phyloP scores from a whole-genome alignment of 1,139 yeast genomes.

The Suhomyces taliae region DNA sequence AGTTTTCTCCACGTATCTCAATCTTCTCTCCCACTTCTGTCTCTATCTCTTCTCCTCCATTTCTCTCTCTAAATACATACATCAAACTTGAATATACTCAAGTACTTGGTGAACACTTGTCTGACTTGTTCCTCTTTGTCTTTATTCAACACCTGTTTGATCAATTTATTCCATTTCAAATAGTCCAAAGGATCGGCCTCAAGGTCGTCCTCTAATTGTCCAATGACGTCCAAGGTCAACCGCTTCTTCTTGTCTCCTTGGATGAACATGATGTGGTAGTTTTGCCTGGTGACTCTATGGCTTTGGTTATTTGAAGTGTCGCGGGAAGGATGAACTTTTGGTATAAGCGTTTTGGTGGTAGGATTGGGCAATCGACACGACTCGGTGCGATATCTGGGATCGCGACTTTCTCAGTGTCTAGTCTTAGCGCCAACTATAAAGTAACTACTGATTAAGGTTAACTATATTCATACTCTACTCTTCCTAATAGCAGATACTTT shows the following conservation, averaged over 20 bases:
- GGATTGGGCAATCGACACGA: not conserved
- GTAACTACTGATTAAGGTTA: no score
- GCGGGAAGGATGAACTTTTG: no score
- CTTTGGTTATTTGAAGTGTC: no score
- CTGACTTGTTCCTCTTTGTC: conserved; percentile 67
- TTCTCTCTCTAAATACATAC: conserved; percentile 20
- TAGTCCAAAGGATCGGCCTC: conserved; percentile 59
- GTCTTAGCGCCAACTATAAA: not conserved
- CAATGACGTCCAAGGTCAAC: conserved; percentile 48
- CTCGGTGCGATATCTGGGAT: not conserved
- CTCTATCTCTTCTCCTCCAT: not conserved
- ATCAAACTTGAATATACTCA: conserved; percentile 62
- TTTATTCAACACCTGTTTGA: conserved; percentile 53
- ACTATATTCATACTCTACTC: no score
- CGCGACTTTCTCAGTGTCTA: not conserved
- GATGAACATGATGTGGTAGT: conserved; percentile 20
- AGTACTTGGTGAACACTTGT: conserved; percentile 58
- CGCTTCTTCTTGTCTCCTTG: conserved; percentile 31
- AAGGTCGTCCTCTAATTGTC: conserved; percentile 60
- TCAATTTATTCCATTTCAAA: conserved; percentile 55
- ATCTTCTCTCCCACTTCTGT: not conserved
- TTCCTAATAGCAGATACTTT: not conserved
- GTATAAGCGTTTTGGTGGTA: not conserved
- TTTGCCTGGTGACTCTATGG: not conserved
- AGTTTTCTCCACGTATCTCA: no score